Conservation (phyloP, 208 protist species). For the Angomonas deanei region DNA sequence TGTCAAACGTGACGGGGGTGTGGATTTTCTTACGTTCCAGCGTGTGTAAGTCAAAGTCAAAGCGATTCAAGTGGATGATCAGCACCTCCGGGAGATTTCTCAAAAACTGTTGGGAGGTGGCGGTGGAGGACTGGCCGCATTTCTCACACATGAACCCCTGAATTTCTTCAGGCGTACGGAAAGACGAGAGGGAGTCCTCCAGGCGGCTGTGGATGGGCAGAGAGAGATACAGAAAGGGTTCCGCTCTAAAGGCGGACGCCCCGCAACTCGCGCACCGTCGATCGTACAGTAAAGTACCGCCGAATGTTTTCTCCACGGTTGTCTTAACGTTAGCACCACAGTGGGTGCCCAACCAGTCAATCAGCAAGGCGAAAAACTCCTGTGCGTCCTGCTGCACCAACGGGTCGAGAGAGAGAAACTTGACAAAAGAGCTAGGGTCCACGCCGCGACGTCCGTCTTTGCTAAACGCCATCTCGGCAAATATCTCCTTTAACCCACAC, state of each 20-base stretch:
- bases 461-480: conserved; percentile 73
- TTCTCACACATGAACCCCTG: conserved; percentile 67
- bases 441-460: conserved; percentile 35
- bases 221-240: conserved; percentile 67
- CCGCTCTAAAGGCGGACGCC: conserved; percentile 43
- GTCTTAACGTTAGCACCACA: conserved; percentile 33
- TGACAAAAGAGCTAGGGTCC: conserved; percentile 40
- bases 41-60: conserved; percentile 64
- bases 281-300: conserved; percentile 64
- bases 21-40: conserved; percentile 63
- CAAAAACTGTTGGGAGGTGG: conserved; percentile 69
- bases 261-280: conserved; percentile 60
- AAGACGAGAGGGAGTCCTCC: conserved; percentile 50
- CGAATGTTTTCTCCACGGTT: conserved; percentile 39
- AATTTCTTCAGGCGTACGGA: conserved; percentile 56
- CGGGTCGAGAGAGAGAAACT: conserved; percentile 60
- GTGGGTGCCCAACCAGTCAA: conserved; percentile 65
- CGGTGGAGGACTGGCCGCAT: conserved; percentile 40
- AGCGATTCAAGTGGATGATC: conserved; percentile 71
- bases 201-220: conserved; percentile 55
- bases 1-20: conserved; percentile 38
- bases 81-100: conserved; percentile 70
- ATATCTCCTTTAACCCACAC: conserved; percentile 59
- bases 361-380: conserved; percentile 68
- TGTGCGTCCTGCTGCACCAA: conserved; percentile 79